A percentile compares a stretch with the other conserved stretches of the same genome.
Evolutionary conservation across 768 basidiomycete species (phyloP).

Genomic region (Ramaria sp.): DNA sequence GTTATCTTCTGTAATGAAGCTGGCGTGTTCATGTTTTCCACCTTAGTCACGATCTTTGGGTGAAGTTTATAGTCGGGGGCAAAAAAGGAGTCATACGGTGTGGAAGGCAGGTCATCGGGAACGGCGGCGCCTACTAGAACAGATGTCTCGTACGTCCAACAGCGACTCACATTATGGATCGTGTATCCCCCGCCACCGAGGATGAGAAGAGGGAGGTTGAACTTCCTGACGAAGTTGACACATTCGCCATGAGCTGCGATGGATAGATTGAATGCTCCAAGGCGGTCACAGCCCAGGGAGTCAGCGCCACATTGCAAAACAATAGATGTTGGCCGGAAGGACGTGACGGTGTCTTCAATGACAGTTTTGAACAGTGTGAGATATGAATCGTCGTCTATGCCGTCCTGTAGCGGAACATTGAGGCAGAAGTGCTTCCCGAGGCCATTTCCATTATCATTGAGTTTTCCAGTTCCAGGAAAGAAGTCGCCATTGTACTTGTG

Average conservation of each 20-base stretch:
- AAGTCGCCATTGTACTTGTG: slow-evolving; percentile 99
- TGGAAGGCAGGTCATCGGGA: slow-evolving; percentile 79
- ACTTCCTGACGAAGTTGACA: slow-evolving; percentile 91
- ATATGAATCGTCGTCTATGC: slow-evolving; percentile 97
- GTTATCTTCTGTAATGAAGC: slow-evolving; percentile 80
- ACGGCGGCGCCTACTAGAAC: slow-evolving; percentile 78
- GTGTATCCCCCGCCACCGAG: slow-evolving; percentile 96
- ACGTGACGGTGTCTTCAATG: slow-evolving; percentile 84
- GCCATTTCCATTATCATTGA: slow-evolving; percentile 86
- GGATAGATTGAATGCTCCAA: slow-evolving; percentile 95
- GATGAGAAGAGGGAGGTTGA: slow-evolving; percentile 82
- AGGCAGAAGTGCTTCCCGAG: slow-evolving; percentile 89
- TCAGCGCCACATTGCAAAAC: slow-evolving; percentile 98
- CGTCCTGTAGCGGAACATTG: slow-evolving; percentile 92
- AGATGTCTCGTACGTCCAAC: slow-evolving; percentile 97
- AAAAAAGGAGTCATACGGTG: slow-evolving; percentile 90
- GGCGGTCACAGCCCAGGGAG: slow-evolving; percentile 85
- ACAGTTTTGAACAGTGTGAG: slow-evolving; percentile 91
- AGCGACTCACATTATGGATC: slow-evolving; percentile 94
- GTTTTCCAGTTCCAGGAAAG: slow-evolving; percentile 94
- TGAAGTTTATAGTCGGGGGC: slow-evolving; percentile 88
- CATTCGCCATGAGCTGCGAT: slow-evolving; percentile 98
- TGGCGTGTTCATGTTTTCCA: slow-evolving; percentile 86
- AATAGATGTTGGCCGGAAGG: slow-evolving; percentile 82
- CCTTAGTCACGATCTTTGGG: slow-evolving; percentile 81